phyloP scores from a whole-genome alignment of 108 stramenopile genomes.

The Skeletonema potamos region DNA sequence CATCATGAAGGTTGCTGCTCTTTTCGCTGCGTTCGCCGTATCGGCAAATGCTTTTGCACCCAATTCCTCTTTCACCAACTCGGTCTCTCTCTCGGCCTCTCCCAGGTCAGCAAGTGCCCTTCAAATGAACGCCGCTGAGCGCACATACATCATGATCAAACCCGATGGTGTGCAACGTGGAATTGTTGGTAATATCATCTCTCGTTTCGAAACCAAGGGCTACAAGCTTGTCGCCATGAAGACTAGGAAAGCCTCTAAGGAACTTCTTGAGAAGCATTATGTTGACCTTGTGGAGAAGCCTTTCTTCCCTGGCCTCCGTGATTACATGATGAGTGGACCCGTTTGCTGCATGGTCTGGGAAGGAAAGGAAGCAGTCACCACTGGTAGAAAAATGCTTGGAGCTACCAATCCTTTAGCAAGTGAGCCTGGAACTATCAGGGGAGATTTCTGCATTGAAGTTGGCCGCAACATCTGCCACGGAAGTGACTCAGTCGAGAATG shows the following conservation, averaged over 20 bases:
- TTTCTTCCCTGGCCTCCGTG: slow-evolving; percentile 91
- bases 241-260: slow-evolving; percentile 78
- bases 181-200: slow-evolving; percentile 88
- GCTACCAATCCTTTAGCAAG: slow-evolving; percentile 93
- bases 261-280: slow-evolving; percentile 91
- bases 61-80: slow-evolving; percentile 24
- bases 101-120: slow-evolving; percentile 34
- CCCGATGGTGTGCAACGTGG: slow-evolving; percentile 91
- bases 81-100: slow-evolving; percentile 29
- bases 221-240: slow-evolving; percentile 94
- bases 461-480: slow-evolving; percentile 91
- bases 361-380: slow-evolving; percentile 88
- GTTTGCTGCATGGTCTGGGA: slow-evolving; percentile 93
- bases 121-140: slow-evolving; percentile 61
- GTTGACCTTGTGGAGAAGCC: slow-evolving; percentile 87
- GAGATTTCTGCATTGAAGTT: slow-evolving; percentile 86
- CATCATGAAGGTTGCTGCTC: slow-evolving; percentile 41
- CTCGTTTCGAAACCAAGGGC: slow-evolving; percentile 91
- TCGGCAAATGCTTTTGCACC: slow-evolving; percentile 50
- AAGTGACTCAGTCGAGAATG: slow-evolving; percentile 90
- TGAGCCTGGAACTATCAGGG: slow-evolving; percentile 92
- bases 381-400: slow-evolving; percentile 94
- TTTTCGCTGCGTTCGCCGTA: slow-evolving; percentile 23
- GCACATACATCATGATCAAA: slow-evolving; percentile 89
- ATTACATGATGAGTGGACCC: slow-evolving; percentile 84